phyloP scores from a whole-genome alignment of 305 asterid genomes.

The Solanum hybrid region DNA sequence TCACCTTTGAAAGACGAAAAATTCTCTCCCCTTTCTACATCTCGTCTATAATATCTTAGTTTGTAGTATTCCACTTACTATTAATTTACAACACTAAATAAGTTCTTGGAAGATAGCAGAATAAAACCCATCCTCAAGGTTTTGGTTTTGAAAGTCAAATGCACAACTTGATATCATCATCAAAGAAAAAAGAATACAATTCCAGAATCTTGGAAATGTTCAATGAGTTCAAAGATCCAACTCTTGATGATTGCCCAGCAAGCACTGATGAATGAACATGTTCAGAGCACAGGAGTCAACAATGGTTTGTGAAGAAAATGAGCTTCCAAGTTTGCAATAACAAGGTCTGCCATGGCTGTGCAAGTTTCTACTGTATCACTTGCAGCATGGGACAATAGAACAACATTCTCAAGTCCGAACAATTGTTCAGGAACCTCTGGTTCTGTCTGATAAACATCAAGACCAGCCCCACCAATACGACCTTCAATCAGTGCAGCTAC shows the following conservation, averaged over 20 bases:
- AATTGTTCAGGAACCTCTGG: conserved; percentile 54
- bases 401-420: conserved; percentile 49
- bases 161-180: background rate
- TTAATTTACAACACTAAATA: background rate
- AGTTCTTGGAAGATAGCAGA: background rate
- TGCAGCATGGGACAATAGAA: conserved; percentile 60
- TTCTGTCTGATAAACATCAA: conserved; percentile 75
- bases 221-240: background rate
- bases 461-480: conserved; percentile 77
- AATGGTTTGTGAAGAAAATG: conserved; percentile 52
- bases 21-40: background rate
- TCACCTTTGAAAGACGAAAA: background rate
- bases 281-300: conserved; percentile 53
- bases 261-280: background rate
- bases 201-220: background rate
- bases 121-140: background rate
- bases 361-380: conserved; percentile 70
- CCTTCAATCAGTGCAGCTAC: conserved; percentile 63
- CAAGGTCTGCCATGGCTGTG: conserved; percentile 78
- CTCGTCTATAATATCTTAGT: background rate
- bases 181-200: background rate
- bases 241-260: background rate
- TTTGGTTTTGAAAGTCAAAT: background rate
- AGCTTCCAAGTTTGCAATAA: conserved; percentile 61
- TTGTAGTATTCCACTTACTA: background rate